Percentiles rank a stretch among this genome's conserved stretches.
Evolutionary conservation across 1,139 yeast genomes (phyloP).

Genomic region (Sugiyamaella pinicola): DNA sequence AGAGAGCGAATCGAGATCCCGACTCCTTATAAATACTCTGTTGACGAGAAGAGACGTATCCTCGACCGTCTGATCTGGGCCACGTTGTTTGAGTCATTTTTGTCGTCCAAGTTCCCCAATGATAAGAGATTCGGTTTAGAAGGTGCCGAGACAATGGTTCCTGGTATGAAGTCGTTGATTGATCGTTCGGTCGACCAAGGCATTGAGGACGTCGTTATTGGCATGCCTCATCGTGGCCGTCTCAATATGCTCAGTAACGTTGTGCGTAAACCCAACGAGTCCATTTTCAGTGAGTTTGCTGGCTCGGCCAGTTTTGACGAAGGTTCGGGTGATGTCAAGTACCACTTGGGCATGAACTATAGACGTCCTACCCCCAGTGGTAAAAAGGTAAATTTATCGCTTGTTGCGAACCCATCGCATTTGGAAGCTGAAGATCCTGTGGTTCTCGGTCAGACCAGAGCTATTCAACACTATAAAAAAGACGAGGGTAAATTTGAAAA

Average conservation of each 20-base stretch:
- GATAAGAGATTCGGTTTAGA: slow-evolving; percentile 98
- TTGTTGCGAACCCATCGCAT: slow-evolving; percentile 98
- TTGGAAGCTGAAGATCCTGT: slow-evolving; percentile 99
- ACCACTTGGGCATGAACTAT: slow-evolving; percentile 99
- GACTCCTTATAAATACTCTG: slow-evolving; percentile 74
- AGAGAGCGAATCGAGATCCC: slow-evolving; percentile 96
- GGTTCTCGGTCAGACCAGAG: slow-evolving; percentile 96
- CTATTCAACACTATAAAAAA: slow-evolving; percentile 87
- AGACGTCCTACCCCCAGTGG: slow-evolving; percentile 99
- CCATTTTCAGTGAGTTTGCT: slow-evolving; percentile 92
- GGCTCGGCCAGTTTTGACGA: slow-evolving; percentile 80
- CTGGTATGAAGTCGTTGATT: slow-evolving; percentile 94
- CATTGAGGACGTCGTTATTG: slow-evolving; percentile 92
- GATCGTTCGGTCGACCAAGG: slow-evolving; percentile 94
- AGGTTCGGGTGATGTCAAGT: slow-evolving; percentile 98
- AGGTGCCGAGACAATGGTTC: slow-evolving; percentile 96
- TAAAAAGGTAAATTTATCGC: slow-evolving; percentile 88
- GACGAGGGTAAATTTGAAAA: slow-evolving; percentile 81
- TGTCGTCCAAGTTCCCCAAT: slow-evolving; percentile 94
- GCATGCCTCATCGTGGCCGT: slow-evolving; percentile 99
- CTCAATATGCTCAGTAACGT: slow-evolving; percentile 96
- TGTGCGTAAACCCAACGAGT: slow-evolving; percentile 97
- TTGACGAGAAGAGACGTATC: slow-evolving; percentile 93
- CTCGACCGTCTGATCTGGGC: slow-evolving; percentile 97
- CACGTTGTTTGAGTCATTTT: slow-evolving; percentile 86